These are phyloP conservation scores for Gomphus bonarii DNA, from an alignment of 1,284 basidiomycete genomes.

Conservation along the genomic window DNA sequence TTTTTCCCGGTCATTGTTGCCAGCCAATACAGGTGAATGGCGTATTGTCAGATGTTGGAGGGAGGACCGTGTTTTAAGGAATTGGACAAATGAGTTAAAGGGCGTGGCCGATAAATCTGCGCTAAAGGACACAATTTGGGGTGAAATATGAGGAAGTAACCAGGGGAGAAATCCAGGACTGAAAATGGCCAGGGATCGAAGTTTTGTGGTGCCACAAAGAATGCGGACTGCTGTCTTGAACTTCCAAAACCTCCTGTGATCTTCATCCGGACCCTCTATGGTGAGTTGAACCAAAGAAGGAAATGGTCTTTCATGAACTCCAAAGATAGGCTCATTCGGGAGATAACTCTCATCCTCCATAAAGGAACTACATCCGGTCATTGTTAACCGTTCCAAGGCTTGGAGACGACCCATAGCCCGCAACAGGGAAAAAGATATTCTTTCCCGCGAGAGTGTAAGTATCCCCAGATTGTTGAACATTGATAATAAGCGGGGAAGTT, in stretches of 20 bases:
- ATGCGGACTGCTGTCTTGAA: too few species aligned
- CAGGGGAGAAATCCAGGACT: not conserved
- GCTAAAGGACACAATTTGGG: not conserved
- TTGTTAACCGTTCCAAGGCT: not conserved
- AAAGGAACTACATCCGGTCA: not conserved
- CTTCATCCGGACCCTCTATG: not conserved
- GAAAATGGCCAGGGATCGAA: not conserved
- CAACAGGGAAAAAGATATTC: not conserved
- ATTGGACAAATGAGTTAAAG: not conserved
- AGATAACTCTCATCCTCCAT: not conserved
- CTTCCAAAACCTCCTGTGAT: not conserved
- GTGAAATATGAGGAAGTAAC: not conserved
- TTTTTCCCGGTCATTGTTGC: not conserved
- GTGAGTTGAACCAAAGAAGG: not conserved
- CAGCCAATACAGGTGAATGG: too few species aligned
- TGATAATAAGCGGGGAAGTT: not conserved
- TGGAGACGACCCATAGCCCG: not conserved
- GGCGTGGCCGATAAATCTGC: not conserved
- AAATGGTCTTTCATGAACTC: not conserved
- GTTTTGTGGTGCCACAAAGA: not conserved
- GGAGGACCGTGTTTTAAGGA: not conserved
- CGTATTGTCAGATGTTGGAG: not conserved
- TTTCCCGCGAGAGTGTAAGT: not conserved
- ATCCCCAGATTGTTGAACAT: not conserved
- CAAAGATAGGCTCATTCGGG: not conserved